These are phyloP conservation scores for Lodderomyces pseudojiufengensis DNA, from an alignment of 1,139 yeast genomes.

Conservation along the genomic window DNA sequence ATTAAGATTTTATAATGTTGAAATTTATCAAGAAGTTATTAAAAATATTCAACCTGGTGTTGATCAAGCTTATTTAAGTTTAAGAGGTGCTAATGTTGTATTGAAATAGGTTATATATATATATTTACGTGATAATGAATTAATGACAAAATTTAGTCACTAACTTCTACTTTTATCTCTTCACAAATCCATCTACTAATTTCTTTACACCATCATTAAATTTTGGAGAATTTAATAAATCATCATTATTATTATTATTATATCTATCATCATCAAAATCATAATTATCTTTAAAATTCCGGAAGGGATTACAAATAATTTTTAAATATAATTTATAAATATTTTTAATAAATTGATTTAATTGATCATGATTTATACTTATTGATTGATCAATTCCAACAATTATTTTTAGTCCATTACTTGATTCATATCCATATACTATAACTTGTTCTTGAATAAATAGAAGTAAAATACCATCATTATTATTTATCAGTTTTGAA, in stretches of 20 bases:
- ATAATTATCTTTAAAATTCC: constrained; percentile 18
- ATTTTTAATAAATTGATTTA: constrained; percentile 29
- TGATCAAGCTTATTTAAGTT: constrained; percentile 86
- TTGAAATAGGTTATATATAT: constrained; percentile 39
- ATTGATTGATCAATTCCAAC: constrained; percentile 37
- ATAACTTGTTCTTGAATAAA: constrained; percentile 60
- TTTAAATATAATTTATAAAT: constrained; percentile 50
- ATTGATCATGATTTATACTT: constrained; percentile 16
- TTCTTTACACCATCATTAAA: constrained; percentile 38
- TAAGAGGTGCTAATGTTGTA: constrained; percentile 86
- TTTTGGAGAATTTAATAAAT: constrained; percentile 23
- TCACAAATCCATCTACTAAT: constrained; percentile 23
- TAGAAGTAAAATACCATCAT: constrained; percentile 35
- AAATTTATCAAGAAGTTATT: constrained; percentile 74
- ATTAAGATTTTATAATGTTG: constrained; percentile 76
- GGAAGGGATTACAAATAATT: constrained; percentile 56
- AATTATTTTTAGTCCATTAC: constrained; percentile 57
- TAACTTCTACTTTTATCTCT: neutral
- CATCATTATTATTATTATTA: constrained; percentile 14
- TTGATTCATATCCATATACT: constrained; percentile 61
- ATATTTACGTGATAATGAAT: neutral
- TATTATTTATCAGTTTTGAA: constrained; percentile 4
- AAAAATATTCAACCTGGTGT: constrained; percentile 84
- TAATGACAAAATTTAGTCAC: neutral
- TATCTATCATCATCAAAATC: constrained; percentile 17